These are phyloP conservation scores for Aureobasidium sp. DNA, from an alignment of 2,329 filamentous ascomycete genomes.

Conservation along the genomic window DNA sequence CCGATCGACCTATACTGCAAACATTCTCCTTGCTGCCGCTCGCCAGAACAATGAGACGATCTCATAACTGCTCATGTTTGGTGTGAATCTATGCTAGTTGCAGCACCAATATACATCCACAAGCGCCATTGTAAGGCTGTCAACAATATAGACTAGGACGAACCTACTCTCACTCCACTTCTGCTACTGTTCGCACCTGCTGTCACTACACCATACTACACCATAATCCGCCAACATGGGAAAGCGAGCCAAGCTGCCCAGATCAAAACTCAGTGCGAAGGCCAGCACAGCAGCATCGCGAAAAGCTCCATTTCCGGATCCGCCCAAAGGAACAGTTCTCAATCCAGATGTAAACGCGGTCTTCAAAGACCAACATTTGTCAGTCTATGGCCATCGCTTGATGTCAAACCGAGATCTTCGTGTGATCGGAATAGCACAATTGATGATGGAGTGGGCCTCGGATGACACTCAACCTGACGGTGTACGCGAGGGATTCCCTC, in stretches of 20 bases:
- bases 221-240: neutral
- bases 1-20: neutral
- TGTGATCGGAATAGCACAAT: neutral
- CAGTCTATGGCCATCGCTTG: neutral
- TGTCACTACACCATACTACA: neutral
- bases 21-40: neutral
- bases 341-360: neutral
- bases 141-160: neutral
- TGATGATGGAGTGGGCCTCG: neutral
- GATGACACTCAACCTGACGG: neutral
- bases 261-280: neutral
- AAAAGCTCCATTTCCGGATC: neutral
- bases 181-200: neutral
- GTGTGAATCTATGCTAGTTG: neutral
- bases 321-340: neutral
- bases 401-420: neutral
- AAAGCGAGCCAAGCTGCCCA: neutral
- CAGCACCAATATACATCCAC: neutral
- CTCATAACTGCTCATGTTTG: neutral
- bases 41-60: neutral
- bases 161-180: neutral
- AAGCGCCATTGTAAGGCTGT: neutral
- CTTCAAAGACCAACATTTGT: neutral
- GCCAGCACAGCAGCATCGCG: neutral
- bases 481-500: neutral